Evolutionary conservation across 1,139 yeast species (phyloP).

Genomic region (Magnusiomyces tetraspermus): DNA sequence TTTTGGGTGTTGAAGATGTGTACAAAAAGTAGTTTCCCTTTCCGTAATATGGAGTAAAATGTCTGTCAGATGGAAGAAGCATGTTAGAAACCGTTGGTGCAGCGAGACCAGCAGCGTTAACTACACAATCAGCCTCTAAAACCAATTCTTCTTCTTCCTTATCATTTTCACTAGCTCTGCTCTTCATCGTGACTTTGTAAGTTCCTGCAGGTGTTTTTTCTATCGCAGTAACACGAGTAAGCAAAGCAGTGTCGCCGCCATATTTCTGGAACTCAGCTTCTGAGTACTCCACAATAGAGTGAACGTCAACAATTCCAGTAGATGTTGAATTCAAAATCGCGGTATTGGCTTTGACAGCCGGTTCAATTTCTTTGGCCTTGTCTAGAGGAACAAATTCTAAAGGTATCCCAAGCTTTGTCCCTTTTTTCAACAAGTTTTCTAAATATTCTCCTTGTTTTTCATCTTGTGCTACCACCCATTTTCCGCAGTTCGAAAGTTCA

Average conservation of each 20-base stretch:
- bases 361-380: conserved; percentile 44
- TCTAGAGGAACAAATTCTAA: conserved; percentile 44
- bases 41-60: conserved; percentile 54
- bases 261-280: conserved; percentile 44
- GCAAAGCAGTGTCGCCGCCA: conserved; percentile 58
- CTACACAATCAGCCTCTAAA: conserved; percentile 47
- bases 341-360: conserved; percentile 51
- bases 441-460: conserved; percentile 54
- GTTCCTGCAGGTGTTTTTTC: conserved; percentile 19
- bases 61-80: conserved; percentile 55
- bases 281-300: conserved; percentile 55
- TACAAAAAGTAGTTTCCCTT: conserved; percentile 75
- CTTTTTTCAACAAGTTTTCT: conserved; percentile 42
- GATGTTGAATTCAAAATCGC: conserved; percentile 71
- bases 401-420: conserved; percentile 44
- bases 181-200: conserved; percentile 11
- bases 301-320: conserved; percentile 79
- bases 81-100: conserved; percentile 63
- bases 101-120: conserved; percentile 71
- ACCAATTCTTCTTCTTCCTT: conserved; percentile 33
- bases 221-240: conserved; percentile 47
- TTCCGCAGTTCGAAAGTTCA: conserved; percentile 53
- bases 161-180: conserved; percentile 18
- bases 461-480: conserved; percentile 80
- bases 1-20: conserved; percentile 38